phyloP scores from a whole-genome alignment of 768 basidiomycete species.

The Tremella yokohamensis region DNA sequence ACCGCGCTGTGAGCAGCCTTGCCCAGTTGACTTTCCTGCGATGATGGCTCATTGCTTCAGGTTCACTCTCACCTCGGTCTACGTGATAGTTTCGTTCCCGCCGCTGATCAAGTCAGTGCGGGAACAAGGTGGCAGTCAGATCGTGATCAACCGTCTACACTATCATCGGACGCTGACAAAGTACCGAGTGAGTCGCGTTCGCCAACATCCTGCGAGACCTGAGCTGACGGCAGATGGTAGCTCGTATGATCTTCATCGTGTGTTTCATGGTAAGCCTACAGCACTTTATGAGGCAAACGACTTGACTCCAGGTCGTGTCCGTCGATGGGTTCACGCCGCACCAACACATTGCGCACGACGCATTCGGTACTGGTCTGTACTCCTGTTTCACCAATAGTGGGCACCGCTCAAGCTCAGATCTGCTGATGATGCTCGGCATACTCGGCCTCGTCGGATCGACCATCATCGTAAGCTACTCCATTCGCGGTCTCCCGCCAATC shows the following conservation, averaged over 20 bases:
- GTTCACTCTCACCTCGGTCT: not conserved
- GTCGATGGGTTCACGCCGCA: conserved; percentile 1
- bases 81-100: not conserved
- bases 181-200: not conserved
- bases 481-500: not conserved
- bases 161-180: not conserved
- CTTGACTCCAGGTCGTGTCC: no score
- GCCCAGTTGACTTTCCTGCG: no score
- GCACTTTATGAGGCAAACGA: no score
- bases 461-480: conserved; percentile 6
- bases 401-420: not conserved
- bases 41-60: no score
- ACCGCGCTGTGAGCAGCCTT: not conserved
- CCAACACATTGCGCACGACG: not conserved
- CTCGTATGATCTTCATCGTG: conserved; percentile 1
- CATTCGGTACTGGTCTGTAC: not conserved
- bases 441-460: conserved; percentile 5
- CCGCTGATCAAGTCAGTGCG: not conserved
- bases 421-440: not conserved
- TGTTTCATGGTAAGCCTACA: not conserved
- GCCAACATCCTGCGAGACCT: not conserved
- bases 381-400: not conserved
- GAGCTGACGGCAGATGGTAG: not conserved
- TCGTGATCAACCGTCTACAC: conserved; percentile 2
- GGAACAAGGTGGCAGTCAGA: not conserved